Percentiles rank a stretch among this genome's conserved stretches.
Evolutionary conservation across 1,284 basidiomycete genomes (phyloP).

Genomic region (Paramarasmius palmivorus): DNA sequence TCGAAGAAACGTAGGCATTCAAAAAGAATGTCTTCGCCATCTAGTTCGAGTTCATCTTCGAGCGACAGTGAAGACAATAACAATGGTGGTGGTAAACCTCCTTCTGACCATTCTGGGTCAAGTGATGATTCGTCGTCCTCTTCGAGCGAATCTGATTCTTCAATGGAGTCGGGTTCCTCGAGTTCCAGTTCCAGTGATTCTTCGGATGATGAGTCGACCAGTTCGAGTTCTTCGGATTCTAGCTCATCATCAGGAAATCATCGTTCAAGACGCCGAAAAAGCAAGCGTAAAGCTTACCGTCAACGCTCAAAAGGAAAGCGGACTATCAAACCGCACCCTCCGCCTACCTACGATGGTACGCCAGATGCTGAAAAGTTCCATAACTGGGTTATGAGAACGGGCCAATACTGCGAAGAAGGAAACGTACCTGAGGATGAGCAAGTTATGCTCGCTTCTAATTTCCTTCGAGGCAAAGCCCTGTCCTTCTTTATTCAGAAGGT

Average conservation of each 20-base stretch:
- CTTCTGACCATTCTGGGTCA: too few species aligned
- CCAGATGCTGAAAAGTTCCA: slow-evolving; percentile 5
- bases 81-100: neutral
- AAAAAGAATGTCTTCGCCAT: neutral
- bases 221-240: neutral
- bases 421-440: slow-evolving; percentile 4
- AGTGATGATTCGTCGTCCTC: too few species aligned
- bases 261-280: neutral
- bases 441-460: neutral
- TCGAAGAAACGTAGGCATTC: neutral
- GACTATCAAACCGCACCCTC: slow-evolving; percentile 1
- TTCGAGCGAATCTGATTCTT: too few species aligned
- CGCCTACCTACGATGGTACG: slow-evolving; percentile 6
- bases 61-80: neutral
- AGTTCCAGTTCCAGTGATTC: neutral
- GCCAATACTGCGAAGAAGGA: slow-evolving; percentile 1
- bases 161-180: too few species aligned
- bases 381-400: slow-evolving; percentile 1
- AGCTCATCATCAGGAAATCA: neutral
- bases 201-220: neutral
- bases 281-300: neutral
- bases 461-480: neutral
- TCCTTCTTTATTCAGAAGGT: slow-evolving; percentile 8
- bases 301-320: neutral
- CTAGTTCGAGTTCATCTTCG: neutral